Evolutionary conservation across 805 yeast species (phyloP).

Genomic region (Yarrowia osloensis): DNA sequence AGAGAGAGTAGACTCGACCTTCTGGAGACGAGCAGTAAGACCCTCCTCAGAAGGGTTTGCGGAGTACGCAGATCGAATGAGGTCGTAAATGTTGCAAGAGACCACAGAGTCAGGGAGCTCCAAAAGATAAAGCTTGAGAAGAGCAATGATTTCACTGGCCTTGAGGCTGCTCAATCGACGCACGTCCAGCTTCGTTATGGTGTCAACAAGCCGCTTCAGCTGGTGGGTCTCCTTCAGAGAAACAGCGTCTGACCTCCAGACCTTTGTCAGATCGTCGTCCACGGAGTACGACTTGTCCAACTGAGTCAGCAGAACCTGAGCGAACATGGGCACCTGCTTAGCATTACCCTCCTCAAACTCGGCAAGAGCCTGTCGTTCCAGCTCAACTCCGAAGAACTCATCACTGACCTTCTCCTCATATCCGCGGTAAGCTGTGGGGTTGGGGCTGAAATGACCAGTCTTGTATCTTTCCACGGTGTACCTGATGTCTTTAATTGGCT

Average conservation of each 20-base stretch:
- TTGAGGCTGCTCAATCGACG: constrained; percentile 4
- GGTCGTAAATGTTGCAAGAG: constrained; percentile 62
- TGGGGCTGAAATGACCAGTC: constrained; percentile 74
- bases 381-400: constrained; percentile 80
- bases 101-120: constrained; percentile 77
- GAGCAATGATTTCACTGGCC: constrained; percentile 56
- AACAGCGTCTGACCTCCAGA: constrained; percentile 19
- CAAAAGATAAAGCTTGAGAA: constrained; percentile 63
- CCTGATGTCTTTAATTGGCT: constrained; percentile 63
- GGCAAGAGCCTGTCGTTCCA: constrained; percentile 38
- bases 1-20: constrained; percentile 35
- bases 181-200: background rate
- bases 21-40: background rate
- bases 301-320: background rate
- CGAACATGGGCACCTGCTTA: constrained; percentile 9
- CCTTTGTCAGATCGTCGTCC: background rate
- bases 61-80: constrained; percentile 60
- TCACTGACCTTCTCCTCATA: constrained; percentile 61
- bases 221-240: constrained; percentile 25
- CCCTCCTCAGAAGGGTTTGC: background rate
- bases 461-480: constrained; percentile 60
- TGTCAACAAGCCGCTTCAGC: constrained; percentile 14
- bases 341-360: constrained; percentile 17
- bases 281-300: background rate
- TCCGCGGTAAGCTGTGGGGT: constrained; percentile 67